Percentiles rank a stretch among this genome's conserved stretches.
These are phyloP conservation scores for Fusarium sp. DNA, from an alignment of 2,329 filamentous ascomycete species.

Conservation along the genomic window DNA sequence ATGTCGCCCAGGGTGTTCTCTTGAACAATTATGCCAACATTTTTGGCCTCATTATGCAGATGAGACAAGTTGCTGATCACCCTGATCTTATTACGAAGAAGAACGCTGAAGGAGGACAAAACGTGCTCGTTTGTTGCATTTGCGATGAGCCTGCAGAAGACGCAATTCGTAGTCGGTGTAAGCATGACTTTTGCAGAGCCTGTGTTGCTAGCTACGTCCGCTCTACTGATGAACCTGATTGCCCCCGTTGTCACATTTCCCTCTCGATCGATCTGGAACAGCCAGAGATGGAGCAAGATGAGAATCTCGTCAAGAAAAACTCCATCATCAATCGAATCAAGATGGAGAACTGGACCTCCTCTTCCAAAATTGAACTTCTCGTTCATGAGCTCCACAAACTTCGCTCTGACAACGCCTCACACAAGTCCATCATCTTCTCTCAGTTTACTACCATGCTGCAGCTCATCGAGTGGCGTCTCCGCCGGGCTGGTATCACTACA, in stretches of 20 bases:
- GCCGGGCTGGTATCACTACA: conserved; percentile 95
- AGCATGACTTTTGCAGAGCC: conserved; percentile 74
- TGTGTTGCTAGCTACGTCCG: conserved; percentile 68
- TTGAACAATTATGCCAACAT: conserved; percentile 99
- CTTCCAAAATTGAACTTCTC: conserved; percentile 96
- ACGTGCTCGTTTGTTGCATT: conserved; percentile 90
- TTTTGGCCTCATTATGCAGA: conserved; percentile 98
- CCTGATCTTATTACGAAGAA: conserved; percentile 94
- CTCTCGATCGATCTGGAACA: conserved; percentile 94
- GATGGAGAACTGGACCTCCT: conserved; percentile 99
- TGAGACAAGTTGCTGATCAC: conserved; percentile 97
- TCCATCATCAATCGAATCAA: conserved; percentile 99
- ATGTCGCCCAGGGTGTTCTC: conserved; percentile 92
- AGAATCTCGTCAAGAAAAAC: conserved; percentile 86
- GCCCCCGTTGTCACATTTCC: conserved; percentile 90
- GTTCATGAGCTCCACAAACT: conserved; percentile 94
- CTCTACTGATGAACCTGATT: conserved; percentile 81
- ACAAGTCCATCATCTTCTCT: conserved; percentile 97
- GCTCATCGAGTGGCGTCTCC: conserved; percentile 95
- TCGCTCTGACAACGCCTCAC: conserved; percentile 89
- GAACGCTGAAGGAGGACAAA: conserved; percentile 85
- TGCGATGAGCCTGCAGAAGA: conserved; percentile 98
- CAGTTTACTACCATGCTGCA: conserved; percentile 98
- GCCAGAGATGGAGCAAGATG: conserved; percentile 93
- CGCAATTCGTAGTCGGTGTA: conserved; percentile 89